phyloP scores from a whole-genome alignment of 768 basidiomycete genomes.

The Leucocoprinus sp. region DNA sequence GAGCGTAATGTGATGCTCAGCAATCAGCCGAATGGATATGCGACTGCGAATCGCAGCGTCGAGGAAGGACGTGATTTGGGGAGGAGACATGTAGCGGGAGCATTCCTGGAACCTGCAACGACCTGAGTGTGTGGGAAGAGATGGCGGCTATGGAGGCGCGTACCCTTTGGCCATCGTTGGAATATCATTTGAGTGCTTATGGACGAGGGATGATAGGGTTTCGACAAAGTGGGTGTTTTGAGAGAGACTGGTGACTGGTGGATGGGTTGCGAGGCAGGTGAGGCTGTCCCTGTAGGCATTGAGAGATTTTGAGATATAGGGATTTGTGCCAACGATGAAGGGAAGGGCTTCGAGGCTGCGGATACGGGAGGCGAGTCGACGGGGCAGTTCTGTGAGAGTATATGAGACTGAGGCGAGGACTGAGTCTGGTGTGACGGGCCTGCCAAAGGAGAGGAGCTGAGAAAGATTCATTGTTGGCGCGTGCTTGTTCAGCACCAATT shows the following conservation, averaged over 20 bases:
- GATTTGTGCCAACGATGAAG: constrained; percentile 86
- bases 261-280: constrained; percentile 57
- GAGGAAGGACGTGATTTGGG: constrained; percentile 72
- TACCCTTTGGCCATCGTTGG: constrained; percentile 88
- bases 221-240: constrained; percentile 66
- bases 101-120: constrained; percentile 74
- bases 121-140: neutral
- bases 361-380: constrained; percentile 67
- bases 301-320: constrained; percentile 69
- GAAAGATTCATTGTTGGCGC: constrained; percentile 69
- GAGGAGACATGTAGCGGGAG: constrained; percentile 71
- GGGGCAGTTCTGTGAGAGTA: constrained; percentile 68
- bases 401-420: constrained; percentile 69
- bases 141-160: constrained; percentile 5
- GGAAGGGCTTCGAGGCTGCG: constrained; percentile 69
- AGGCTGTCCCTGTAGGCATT: constrained; percentile 66
- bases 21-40: constrained; percentile 81
- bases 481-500: too few relatives aligned
- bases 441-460: constrained; percentile 67
- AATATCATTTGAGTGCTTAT: constrained; percentile 78
- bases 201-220: constrained; percentile 63
- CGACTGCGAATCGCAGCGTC: constrained; percentile 81
- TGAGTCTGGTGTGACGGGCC: constrained; percentile 62
- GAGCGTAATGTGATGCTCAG: constrained; percentile 85
- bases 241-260: constrained; percentile 52